A percentile compares a stretch with the other conserved stretches of the same genome.
Evolutionary conservation across 202 grass and related monocot genomes (phyloP).

Genomic region (Carex sylvatica): DNA sequence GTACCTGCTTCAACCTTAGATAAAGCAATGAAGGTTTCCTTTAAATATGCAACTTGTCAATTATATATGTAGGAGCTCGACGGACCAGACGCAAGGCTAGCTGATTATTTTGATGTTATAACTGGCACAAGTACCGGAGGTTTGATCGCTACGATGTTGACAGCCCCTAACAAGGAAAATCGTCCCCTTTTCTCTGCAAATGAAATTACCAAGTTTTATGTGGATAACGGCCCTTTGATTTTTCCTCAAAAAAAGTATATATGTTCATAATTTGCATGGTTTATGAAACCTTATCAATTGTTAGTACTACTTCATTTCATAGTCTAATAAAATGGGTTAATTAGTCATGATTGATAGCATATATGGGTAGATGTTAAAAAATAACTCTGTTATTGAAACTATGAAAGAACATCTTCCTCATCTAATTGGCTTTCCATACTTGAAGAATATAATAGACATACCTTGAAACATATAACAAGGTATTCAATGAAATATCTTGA

Average conservation of each 20-base stretch:
- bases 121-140: conserved; percentile 45
- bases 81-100: conserved; percentile 25
- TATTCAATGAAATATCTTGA: neutral
- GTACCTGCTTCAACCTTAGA: neutral
- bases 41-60: conserved; percentile 23
- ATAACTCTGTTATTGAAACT: neutral
- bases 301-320: neutral
- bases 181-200: conserved; percentile 40
- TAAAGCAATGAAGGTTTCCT: conserved; percentile 22
- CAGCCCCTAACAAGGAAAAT: conserved; percentile 33
- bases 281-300: neutral
- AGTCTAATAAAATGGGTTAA: neutral
- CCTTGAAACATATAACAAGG: no score
- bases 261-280: neutral
- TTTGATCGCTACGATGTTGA: conserved; percentile 44
- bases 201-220: conserved; percentile 39
- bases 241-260: conserved; percentile 29
- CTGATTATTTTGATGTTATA: conserved; percentile 54
- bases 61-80: conserved; percentile 28
- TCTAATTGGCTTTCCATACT: neutral
- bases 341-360: neutral
- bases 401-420: neutral
- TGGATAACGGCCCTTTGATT: conserved; percentile 40
- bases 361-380: neutral
- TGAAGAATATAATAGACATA: neutral